phyloP scores from a whole-genome alignment of 1,284 basidiomycete species.

The Tylopilus sp. region DNA sequence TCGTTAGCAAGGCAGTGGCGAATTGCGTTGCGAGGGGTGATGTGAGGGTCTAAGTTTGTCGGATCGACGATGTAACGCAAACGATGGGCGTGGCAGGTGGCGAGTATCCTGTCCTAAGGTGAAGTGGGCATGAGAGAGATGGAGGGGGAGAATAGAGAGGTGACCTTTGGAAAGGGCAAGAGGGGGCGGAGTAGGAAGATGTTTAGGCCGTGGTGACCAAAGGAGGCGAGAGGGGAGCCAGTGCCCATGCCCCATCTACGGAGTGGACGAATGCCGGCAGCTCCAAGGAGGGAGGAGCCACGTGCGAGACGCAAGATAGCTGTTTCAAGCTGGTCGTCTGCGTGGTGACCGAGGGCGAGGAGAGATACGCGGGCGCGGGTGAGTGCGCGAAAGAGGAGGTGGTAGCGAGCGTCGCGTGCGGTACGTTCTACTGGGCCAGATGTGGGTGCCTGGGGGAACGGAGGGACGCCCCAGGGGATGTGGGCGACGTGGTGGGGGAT shows the following conservation, averaged over 20 bases:
- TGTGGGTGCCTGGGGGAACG: conserved; percentile 45
- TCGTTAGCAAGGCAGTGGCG: conserved; percentile 41
- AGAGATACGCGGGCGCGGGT: conserved; percentile 34
- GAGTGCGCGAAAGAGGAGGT: conserved; percentile 52
- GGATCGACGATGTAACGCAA: conserved; percentile 61
- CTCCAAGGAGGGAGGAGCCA: conserved; percentile 52
- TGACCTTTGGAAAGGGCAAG: conserved; percentile 62
- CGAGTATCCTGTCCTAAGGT: conserved; percentile 64
- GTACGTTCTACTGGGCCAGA: conserved; percentile 46
- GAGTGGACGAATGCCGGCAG: conserved; percentile 59
- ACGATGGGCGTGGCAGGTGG: conserved; percentile 61
- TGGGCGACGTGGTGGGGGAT: conserved; percentile 44
- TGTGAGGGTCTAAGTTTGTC: conserved; percentile 67
- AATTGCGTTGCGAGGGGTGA: conserved; percentile 68
- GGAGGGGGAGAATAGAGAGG: conserved; percentile 8
- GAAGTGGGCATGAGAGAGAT: conserved; percentile 3
- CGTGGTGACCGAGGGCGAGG: conserved; percentile 69
- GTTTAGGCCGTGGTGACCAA: conserved; percentile 55
- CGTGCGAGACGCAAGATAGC: conserved; percentile 61
- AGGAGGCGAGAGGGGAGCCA: conserved; percentile 36
- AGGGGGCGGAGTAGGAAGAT: conserved; percentile 69
- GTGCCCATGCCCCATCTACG: conserved; percentile 76
- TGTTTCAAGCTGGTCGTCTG: conserved; percentile 78
- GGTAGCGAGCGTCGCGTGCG: conserved; percentile 59
- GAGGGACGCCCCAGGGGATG: conserved; percentile 54